A percentile compares a stretch with the other conserved stretches of the same genome.
Conservation (phyloP, 257 asterid species). For the Galeopsis tetrahit region DNA sequence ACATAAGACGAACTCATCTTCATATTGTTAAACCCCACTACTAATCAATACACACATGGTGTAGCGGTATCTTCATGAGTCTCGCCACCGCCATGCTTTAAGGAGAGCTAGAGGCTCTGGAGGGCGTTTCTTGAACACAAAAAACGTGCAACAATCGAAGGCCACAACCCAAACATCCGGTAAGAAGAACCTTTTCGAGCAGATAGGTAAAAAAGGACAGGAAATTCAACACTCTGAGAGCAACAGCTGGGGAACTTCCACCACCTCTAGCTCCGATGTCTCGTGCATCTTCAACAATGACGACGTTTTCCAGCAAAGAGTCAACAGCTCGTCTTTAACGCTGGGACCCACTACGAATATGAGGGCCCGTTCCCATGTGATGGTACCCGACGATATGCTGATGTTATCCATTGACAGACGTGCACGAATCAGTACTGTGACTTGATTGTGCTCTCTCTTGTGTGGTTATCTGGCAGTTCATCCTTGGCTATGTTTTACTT, state of each 20-base stretch:
- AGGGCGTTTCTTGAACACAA: conserved; percentile 69
- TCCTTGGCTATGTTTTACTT: conserved; percentile 79
- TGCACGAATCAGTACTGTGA: conserved; percentile 40
- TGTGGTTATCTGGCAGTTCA: conserved; percentile 70
- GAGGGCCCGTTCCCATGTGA: conserved; percentile 29
- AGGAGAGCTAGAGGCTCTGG: conserved; percentile 71
- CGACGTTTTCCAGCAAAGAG: conserved; percentile 42
- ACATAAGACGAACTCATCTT: too few relatives aligned
- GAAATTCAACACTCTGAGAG: conserved; percentile 42
- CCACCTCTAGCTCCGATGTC: conserved; percentile 54
- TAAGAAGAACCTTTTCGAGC: conserved; percentile 22
- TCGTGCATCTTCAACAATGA: conserved; percentile 62
- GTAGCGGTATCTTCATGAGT: conserved; percentile 75
- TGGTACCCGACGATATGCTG: conserved; percentile 41
- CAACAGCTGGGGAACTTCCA: conserved; percentile 57
- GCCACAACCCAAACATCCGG: conserved; percentile 29
- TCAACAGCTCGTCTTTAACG: conserved; percentile 23
- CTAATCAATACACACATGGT: conserved; percentile 8
- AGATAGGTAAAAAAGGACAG: conserved; percentile 23
- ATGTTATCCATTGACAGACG: conserved; percentile 48
- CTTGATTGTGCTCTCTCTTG: conserved; percentile 34
- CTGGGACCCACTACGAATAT: conserved; percentile 26
- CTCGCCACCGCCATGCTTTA: conserved; percentile 70
- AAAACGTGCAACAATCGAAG: conserved; percentile 40
- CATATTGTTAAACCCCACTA: background rate